Evolutionary conservation across 129 eudicot species (phyloP).

Genomic region (Solidago caesia): DNA sequence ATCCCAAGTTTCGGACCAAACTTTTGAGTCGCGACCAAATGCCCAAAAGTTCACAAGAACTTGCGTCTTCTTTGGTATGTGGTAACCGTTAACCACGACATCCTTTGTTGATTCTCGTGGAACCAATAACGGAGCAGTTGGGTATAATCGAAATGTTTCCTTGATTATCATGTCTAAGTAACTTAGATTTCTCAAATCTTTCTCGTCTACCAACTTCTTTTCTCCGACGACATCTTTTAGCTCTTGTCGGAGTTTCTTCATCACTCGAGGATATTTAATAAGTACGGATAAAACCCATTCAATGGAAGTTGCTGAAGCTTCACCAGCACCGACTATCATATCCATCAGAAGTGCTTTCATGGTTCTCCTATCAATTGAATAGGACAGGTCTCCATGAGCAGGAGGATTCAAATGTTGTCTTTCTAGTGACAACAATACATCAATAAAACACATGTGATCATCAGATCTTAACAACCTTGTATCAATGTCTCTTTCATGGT

Average conservation of each 20-base stretch:
- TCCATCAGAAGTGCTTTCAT: conserved; percentile 36
- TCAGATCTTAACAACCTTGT: not conserved
- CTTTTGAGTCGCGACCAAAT: not conserved
- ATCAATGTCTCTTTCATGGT: conserved; percentile 27
- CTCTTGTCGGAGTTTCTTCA: conserved; percentile 39
- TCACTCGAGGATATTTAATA: conserved; percentile 30
- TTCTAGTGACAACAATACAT: conserved; percentile 17
- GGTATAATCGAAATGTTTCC: conserved; percentile 37
- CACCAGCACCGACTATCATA: conserved; percentile 28
- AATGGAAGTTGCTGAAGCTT: conserved; percentile 24
- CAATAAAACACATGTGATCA: conserved; percentile 26
- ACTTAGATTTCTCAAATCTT: conserved; percentile 19
- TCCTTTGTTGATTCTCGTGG: not conserved
- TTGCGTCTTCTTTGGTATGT: not conserved
- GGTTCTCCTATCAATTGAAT: conserved; percentile 7
- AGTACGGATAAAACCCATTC: conserved; percentile 41
- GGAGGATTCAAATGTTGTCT: not conserved
- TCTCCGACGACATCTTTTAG: conserved; percentile 28
- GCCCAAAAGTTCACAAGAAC: not conserved
- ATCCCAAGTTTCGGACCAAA: not conserved
- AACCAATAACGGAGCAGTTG: conserved; percentile 20
- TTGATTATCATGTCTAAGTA: conserved; percentile 39
- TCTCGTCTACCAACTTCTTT: conserved; percentile 27
- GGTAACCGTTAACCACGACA: not conserved
- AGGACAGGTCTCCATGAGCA: conserved; percentile 4